Conservation (phyloP, 331 rosid genomes). For the Quercus tomentella region DNA sequence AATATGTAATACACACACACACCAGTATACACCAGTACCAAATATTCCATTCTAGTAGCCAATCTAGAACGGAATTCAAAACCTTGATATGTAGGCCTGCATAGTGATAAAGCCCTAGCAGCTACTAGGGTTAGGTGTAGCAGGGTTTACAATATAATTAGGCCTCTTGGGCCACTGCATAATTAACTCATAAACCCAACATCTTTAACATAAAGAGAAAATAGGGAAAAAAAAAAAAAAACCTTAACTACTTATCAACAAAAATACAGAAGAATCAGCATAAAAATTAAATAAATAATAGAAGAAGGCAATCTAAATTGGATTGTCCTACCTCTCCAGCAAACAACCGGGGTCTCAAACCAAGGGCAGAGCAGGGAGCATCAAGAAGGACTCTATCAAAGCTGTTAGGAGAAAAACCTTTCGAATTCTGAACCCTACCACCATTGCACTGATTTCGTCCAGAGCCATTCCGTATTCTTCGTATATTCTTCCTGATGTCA, state of each 20-base stretch:
- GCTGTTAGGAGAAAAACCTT: constrained; percentile 81
- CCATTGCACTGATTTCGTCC: constrained; percentile 80
- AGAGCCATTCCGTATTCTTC: constrained; percentile 69
- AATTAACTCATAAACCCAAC: too few species aligned
- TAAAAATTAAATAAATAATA: not conserved
- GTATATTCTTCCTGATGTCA: constrained; percentile 58
- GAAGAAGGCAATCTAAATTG: not conserved
- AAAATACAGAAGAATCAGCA: not conserved
- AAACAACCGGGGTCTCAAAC: constrained; percentile 91
- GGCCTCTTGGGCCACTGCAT: too few species aligned
- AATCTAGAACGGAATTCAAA: too few species aligned
- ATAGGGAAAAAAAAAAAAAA: not conserved
- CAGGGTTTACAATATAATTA: too few species aligned
- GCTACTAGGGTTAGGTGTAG: too few species aligned
- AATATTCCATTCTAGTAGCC: too few species aligned
- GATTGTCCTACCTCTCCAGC: constrained; percentile 69
- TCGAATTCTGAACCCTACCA: constrained; percentile 70
- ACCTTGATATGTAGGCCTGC: too few species aligned
- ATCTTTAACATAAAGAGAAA: too few species aligned
- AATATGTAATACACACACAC: too few species aligned
- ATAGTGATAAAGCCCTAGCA: too few species aligned
- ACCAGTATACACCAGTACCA: too few species aligned
- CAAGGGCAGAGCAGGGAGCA: constrained; percentile 98
- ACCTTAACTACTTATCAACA: not conserved
- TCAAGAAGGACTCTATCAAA: constrained; percentile 97